Conservation (phyloP, 164 flowering plant genomes). For the Magnolia changhungtana region DNA sequence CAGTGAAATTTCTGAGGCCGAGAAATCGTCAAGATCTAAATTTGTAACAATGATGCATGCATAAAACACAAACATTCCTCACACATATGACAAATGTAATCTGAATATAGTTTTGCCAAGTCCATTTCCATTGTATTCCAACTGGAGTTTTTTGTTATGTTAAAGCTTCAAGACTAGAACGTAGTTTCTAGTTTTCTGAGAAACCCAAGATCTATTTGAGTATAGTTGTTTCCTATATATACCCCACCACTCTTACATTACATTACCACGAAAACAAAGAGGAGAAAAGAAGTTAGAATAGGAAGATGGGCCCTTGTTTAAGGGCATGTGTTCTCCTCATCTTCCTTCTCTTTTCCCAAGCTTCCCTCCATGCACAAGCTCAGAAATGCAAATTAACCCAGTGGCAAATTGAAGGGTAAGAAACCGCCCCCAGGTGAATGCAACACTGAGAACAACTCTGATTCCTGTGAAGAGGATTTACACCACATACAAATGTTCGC, state of each 20-base stretch:
- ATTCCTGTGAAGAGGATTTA: constrained; percentile 8
- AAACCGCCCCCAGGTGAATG: constrained; percentile 7
- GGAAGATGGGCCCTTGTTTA: background rate
- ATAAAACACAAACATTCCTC: too few species aligned
- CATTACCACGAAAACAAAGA: background rate
- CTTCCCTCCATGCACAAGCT: background rate
- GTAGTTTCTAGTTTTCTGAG: background rate
- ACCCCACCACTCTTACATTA: background rate
- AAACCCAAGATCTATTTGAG: background rate
- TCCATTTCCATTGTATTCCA: background rate
- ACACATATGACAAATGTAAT: too few species aligned
- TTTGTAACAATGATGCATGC: too few species aligned
- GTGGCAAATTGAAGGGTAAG: constrained; percentile 8
- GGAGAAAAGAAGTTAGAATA: background rate
- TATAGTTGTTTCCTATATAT: background rate
- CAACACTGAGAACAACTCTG: constrained; percentile 10
- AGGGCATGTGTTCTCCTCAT: background rate
- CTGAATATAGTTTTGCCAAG: too few species aligned
- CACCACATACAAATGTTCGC: constrained; percentile 9
- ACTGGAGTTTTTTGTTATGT: background rate
- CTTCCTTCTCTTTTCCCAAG: background rate
- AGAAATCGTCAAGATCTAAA: too few species aligned
- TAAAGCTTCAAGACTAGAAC: background rate
- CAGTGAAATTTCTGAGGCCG: too few species aligned
- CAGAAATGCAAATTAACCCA: constrained; percentile 9